A percentile compares a stretch with the other conserved stretches of the same genome.
Conservation (phyloP, 805 yeast species). For the baker's yeast (Saccharomyces cerevisiae) region DNA sequence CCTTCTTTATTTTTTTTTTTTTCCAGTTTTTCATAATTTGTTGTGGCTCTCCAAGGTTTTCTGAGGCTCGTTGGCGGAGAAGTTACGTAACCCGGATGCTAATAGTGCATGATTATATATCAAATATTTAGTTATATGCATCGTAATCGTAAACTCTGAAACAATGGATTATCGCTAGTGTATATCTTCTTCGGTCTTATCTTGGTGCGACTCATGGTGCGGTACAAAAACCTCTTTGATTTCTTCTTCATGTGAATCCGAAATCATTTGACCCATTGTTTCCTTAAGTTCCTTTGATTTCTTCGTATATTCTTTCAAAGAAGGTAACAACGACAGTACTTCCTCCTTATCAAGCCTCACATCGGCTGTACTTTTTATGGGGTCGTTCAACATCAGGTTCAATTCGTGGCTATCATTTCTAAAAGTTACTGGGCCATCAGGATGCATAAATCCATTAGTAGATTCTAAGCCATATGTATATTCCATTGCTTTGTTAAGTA, state of each 20-base stretch:
- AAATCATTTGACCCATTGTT: slow-evolving; percentile 3
- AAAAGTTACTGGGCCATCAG: slow-evolving; percentile 2
- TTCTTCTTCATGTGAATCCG: slow-evolving; percentile 2
- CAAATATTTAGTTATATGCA: background rate
- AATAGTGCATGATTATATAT: background rate
- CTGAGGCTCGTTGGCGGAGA: background rate
- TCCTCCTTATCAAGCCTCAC: background rate
- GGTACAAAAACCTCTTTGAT: background rate
- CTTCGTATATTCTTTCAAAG: slow-evolving; percentile 4
- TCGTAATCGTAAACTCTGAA: background rate
- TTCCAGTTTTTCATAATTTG: background rate
- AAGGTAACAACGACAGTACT: slow-evolving; percentile 5
- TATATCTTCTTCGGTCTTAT: background rate
- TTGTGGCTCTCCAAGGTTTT: background rate
- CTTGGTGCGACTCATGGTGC: background rate
- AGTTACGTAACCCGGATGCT: background rate
- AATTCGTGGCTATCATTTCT: slow-evolving; percentile 9
- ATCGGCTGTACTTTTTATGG: background rate
- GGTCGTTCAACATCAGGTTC: slow-evolving; percentile 3
- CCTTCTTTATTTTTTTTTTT: background rate
- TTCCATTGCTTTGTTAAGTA: slow-evolving; percentile 22
- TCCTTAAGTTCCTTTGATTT: slow-evolving; percentile 5
- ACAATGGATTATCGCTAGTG: background rate
- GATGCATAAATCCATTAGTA: slow-evolving; percentile 7
- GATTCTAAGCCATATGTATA: slow-evolving; percentile 19